phyloP scores from a whole-genome alignment of 2,329 filamentous ascomycete species.

The Nemania abortiva region DNA sequence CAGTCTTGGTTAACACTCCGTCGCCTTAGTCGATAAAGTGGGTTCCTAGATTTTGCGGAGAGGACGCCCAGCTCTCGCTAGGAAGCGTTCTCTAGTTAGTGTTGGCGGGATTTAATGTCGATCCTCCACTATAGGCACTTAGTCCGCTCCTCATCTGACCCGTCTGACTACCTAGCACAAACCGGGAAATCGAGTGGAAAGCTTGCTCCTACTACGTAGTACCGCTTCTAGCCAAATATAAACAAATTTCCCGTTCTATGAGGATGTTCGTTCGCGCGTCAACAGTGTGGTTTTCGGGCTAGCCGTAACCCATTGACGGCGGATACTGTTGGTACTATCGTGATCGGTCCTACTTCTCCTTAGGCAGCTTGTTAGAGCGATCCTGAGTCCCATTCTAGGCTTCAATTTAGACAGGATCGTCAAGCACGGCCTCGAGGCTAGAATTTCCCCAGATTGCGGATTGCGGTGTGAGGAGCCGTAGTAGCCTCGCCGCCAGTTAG shows the following conservation, averaged over 20 bases:
- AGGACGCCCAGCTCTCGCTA: background rate
- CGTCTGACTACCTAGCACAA: constrained; percentile 13
- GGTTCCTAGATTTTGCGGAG: background rate
- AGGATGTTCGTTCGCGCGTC: constrained; percentile 19
- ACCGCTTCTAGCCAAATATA: constrained; percentile 1
- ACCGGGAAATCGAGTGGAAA: constrained; percentile 1
- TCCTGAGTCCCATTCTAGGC: background rate
- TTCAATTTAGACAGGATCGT: constrained; percentile 5
- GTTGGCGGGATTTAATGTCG: constrained; percentile 25
- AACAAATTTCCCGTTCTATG: constrained; percentile 3
- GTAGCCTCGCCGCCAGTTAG: constrained; percentile 4
- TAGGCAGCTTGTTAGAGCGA: background rate
- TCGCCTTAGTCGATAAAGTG: constrained; percentile 17
- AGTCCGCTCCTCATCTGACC: constrained; percentile 11
- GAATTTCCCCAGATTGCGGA: constrained; percentile 1
- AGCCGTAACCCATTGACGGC: background rate
- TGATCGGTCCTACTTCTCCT: background rate
- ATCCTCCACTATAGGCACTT: constrained; percentile 28
- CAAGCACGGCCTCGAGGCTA: constrained; percentile 7
- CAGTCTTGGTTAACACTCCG: constrained; percentile 1
- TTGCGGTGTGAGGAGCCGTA: background rate
- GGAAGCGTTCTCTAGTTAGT: constrained; percentile 13
- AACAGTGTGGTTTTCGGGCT: constrained; percentile 9
- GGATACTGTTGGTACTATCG: background rate
- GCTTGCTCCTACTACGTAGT: constrained; percentile 13